These are phyloP conservation scores for Schwanniomyces sp. DNA, from an alignment of 805 yeast genomes.

Conservation along the genomic window DNA sequence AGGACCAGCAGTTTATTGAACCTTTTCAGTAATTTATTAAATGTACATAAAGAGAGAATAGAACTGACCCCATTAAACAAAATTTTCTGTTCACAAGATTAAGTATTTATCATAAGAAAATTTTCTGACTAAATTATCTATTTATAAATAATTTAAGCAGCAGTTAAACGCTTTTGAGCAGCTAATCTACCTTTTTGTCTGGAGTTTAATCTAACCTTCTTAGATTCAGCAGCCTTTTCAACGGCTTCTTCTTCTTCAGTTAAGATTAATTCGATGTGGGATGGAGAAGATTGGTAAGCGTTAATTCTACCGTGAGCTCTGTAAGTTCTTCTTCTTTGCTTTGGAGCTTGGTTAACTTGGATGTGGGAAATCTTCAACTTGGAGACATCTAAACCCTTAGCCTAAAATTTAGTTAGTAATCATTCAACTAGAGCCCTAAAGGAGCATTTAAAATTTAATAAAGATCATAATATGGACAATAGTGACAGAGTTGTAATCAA, in stretches of 20 bases:
- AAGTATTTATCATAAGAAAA: constrained; percentile 2
- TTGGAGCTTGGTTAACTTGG: constrained; percentile 99
- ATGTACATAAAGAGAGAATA: constrained; percentile 11
- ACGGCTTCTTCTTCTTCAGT: constrained; percentile 94
- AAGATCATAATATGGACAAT: neutral
- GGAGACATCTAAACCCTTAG: constrained; percentile 96
- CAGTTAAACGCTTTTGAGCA: constrained; percentile 83
- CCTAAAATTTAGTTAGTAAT: constrained; percentile 1
- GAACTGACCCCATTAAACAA: constrained; percentile 9
- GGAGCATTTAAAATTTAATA: neutral
- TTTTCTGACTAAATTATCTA: constrained; percentile 3
- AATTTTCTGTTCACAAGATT: constrained; percentile 6
- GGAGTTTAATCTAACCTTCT: constrained; percentile 70
- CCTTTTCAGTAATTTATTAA: constrained; percentile 10
- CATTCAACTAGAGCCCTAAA: neutral
- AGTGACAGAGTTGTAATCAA: neutral
- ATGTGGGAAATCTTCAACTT: constrained; percentile 95
- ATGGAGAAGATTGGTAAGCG: constrained; percentile 98
- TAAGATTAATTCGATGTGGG: constrained; percentile 96
- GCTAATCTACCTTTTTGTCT: constrained; percentile 93
- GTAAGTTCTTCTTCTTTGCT: constrained; percentile 99
- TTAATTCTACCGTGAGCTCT: constrained; percentile 99
- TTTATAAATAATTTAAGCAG: constrained; percentile 29
- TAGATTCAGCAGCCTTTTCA: constrained; percentile 81
- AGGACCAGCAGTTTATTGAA: neutral